A percentile compares a stretch with the other conserved stretches of the same genome.
Evolutionary conservation across 176 grass and related monocot genomes (phyloP).

Genomic region (Saccharum officinarum): DNA sequence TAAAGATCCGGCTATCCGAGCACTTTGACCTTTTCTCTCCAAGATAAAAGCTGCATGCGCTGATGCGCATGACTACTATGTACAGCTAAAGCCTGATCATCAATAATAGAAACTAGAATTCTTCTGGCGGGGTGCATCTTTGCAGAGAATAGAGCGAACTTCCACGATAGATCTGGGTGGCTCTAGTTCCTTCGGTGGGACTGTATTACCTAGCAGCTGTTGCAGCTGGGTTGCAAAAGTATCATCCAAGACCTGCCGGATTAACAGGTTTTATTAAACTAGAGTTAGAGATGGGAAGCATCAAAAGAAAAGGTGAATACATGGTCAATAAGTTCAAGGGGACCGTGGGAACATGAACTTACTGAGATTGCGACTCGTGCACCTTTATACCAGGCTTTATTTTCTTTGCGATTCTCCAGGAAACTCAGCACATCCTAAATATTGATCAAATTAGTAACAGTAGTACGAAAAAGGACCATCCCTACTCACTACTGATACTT

Average conservation of each 20-base stretch:
- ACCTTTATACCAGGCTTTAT: slow-evolving; percentile 88
- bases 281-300: background rate
- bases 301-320: background rate
- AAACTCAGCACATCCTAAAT: slow-evolving; percentile 91
- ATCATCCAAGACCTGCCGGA: slow-evolving; percentile 78
- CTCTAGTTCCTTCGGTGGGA: slow-evolving; percentile 81
- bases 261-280: slow-evolving; percentile 13
- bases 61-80: slow-evolving; percentile 5
- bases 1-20: slow-evolving; percentile 12
- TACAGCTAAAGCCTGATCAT: slow-evolving; percentile 33
- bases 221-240: slow-evolving; percentile 95
- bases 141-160: slow-evolving; percentile 95
- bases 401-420: slow-evolving; percentile 91
- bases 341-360: slow-evolving; percentile 36
- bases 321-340: background rate
- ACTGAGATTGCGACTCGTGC: slow-evolving; percentile 78
- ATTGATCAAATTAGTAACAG: slow-evolving; percentile 22
- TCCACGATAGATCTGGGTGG: slow-evolving; percentile 92
- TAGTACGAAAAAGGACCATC: background rate
- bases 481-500: background rate
- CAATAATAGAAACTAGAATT: slow-evolving; percentile 79
- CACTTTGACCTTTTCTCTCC: slow-evolving; percentile 6
- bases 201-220: slow-evolving; percentile 74
- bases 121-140: slow-evolving; percentile 80
- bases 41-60: background rate